Evolutionary conservation across 2,329 filamentous ascomycete species (phyloP).

Genomic region (Stylonectria norvegica): DNA sequence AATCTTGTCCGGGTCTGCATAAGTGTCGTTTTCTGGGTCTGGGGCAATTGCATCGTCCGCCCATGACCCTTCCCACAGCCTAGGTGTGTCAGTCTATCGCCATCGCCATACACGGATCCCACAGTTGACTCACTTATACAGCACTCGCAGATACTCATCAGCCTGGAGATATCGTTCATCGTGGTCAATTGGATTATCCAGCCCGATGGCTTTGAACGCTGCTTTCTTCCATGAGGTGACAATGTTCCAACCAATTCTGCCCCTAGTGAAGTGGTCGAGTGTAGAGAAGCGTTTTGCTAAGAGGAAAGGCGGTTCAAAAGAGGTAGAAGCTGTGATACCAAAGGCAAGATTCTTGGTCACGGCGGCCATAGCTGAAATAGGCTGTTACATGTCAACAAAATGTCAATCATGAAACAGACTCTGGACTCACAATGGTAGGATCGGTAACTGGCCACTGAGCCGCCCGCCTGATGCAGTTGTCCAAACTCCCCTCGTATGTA

Average conservation of each 20-base stretch:
- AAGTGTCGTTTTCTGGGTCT: conserved; percentile 48
- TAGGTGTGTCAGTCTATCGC: conserved; percentile 15
- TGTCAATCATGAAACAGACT: no score
- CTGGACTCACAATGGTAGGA: conserved; percentile 53
- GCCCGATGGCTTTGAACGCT: conserved; percentile 59
- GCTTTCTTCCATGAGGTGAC: conserved; percentile 53
- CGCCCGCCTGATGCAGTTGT: conserved; percentile 58
- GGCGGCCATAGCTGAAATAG: conserved; percentile 63
- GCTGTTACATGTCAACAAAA: conserved; percentile 33
- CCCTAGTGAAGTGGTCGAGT: conserved; percentile 59
- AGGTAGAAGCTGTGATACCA: conserved; percentile 60
- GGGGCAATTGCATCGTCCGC: conserved; percentile 54
- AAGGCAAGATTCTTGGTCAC: conserved; percentile 63
- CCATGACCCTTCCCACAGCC: conserved; percentile 55
- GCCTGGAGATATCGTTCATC: conserved; percentile 60
- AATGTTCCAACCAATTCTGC: conserved; percentile 64
- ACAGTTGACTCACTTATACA: conserved; percentile 52
- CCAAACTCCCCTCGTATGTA: conserved; percentile 56
- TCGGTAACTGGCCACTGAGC: conserved; percentile 65
- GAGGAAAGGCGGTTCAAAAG: conserved; percentile 60
- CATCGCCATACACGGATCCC: neutral
- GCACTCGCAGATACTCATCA: conserved; percentile 58
- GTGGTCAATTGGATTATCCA: conserved; percentile 56
- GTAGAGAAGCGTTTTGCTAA: conserved; percentile 61
- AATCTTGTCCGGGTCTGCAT: neutral